phyloP scores from a whole-genome alignment of 441 rosid genomes.

The Populus hybrid region DNA sequence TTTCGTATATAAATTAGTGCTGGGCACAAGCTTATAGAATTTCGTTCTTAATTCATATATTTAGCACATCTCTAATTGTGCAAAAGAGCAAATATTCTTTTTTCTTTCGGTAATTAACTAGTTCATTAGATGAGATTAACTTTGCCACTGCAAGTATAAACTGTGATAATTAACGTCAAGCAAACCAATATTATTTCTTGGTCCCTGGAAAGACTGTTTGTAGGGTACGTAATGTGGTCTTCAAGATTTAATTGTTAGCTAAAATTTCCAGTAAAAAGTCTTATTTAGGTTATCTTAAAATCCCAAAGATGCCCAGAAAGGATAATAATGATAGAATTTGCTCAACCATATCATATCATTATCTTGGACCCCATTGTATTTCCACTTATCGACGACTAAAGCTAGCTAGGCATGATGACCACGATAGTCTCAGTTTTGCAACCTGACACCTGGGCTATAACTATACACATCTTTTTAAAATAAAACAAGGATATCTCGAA shows the following conservation, averaged over 20 bases:
- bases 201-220: too few relatives aligned
- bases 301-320: background rate
- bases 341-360: background rate
- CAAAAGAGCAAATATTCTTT: too few relatives aligned
- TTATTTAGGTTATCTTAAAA: background rate
- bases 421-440: constrained; percentile 16
- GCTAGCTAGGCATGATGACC: constrained; percentile 13
- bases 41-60: too few relatives aligned
- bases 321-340: background rate
- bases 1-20: too few relatives aligned
- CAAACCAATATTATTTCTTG: background rate
- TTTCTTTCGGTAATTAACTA: too few relatives aligned
- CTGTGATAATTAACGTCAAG: background rate
- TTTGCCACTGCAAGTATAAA: too few relatives aligned
- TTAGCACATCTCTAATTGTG: too few relatives aligned
- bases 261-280: background rate
- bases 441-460: constrained; percentile 1
- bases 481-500: constrained; percentile 1
- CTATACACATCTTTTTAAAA: constrained; percentile 10
- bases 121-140: too few relatives aligned
- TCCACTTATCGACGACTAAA: background rate
- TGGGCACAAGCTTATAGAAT: too few relatives aligned
- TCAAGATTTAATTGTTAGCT: background rate
- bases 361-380: background rate
- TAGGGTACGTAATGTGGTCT: background rate